Evolutionary conservation across 2,329 filamentous ascomycete species (phyloP).

Genomic region (Diaporthe aspalathi): DNA sequence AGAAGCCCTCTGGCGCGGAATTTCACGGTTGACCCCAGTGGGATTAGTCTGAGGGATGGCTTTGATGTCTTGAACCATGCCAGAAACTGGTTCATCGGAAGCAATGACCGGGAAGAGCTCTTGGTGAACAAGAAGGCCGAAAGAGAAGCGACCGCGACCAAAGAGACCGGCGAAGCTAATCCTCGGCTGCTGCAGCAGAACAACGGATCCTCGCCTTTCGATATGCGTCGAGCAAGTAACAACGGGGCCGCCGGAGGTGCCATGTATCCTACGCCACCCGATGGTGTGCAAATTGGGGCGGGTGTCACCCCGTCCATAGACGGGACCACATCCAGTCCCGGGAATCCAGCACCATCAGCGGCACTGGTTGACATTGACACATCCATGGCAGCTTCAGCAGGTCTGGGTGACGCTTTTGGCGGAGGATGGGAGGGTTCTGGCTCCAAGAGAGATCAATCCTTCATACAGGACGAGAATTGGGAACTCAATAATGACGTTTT

Average conservation of each 20-base stretch:
- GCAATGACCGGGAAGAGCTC: conserved; percentile 59
- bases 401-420: conserved; percentile 46
- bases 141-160: conserved; percentile 55
- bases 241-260: conserved; percentile 58
- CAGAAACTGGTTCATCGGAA: conserved; percentile 59
- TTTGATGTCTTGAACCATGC: conserved; percentile 63
- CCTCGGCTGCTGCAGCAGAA: conserved; percentile 53
- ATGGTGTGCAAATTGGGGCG: conserved; percentile 66
- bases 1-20: conserved; percentile 41
- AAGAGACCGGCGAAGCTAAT: conserved; percentile 57
- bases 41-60: conserved; percentile 55
- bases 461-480: conserved; percentile 66
- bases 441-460: conserved; percentile 58
- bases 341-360: conserved; percentile 52
- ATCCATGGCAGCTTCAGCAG: conserved; percentile 45
- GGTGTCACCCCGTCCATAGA: conserved; percentile 69
- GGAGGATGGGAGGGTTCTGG: conserved; percentile 57
- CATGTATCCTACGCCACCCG: conserved; percentile 79
- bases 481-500: conserved; percentile 78
- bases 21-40: conserved; percentile 46
- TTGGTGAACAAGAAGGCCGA: conserved; percentile 63
- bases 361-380: conserved; percentile 54
- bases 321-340: conserved; percentile 66
- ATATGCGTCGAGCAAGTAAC: conserved; percentile 62
- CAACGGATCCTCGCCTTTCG: conserved; percentile 64